These are phyloP conservation scores for Suillus luteus DNA, from an alignment of 768 basidiomycete species.

Conservation along the genomic window DNA sequence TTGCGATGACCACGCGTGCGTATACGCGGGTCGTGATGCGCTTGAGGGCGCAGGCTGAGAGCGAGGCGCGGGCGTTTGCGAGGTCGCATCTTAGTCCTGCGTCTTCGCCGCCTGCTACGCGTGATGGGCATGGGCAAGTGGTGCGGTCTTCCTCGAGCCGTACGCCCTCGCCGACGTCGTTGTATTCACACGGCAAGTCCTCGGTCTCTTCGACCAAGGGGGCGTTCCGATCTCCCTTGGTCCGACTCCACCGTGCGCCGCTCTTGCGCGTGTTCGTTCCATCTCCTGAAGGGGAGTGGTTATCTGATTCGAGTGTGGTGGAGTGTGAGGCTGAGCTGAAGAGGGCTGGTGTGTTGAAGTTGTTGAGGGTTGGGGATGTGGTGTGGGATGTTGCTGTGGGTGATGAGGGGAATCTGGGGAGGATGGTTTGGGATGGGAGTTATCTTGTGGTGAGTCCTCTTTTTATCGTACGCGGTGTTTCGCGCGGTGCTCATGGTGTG, in stretches of 20 bases:
- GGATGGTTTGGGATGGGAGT: slow-evolving; percentile 86
- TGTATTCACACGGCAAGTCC: slow-evolving; percentile 26
- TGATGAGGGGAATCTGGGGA: slow-evolving; percentile 84
- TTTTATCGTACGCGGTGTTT: not conserved
- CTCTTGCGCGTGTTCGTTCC: slow-evolving; percentile 82
- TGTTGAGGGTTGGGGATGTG: slow-evolving; percentile 77
- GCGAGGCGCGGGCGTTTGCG: slow-evolving; percentile 37
- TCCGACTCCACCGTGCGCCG: slow-evolving; percentile 70
- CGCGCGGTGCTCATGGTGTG: slow-evolving; percentile 13
- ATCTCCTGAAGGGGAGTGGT: slow-evolving; percentile 84
- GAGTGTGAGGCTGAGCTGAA: slow-evolving; percentile 83
- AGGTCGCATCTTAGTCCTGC: slow-evolving; percentile 15
- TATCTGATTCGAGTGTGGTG: slow-evolving; percentile 77
- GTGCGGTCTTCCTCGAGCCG: slow-evolving; percentile 48
- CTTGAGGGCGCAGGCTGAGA: slow-evolving; percentile 78
- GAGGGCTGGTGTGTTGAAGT: slow-evolving; percentile 59
- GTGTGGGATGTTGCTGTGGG: slow-evolving; percentile 88
- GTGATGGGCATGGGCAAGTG: slow-evolving; percentile 8
- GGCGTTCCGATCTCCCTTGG: slow-evolving; percentile 69
- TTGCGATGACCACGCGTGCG: slow-evolving; percentile 67
- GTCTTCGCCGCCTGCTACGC: not conserved
- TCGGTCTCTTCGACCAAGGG: slow-evolving; percentile 22
- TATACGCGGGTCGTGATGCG: slow-evolving; percentile 82
- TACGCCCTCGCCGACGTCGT: slow-evolving; percentile 62
- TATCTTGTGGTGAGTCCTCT: slow-evolving; percentile 65